Percentiles rank a stretch among this genome's conserved stretches.
These are phyloP conservation scores for Puccinia triticina DNA, from an alignment of 1,284 basidiomycete genomes.

Conservation along the genomic window DNA sequence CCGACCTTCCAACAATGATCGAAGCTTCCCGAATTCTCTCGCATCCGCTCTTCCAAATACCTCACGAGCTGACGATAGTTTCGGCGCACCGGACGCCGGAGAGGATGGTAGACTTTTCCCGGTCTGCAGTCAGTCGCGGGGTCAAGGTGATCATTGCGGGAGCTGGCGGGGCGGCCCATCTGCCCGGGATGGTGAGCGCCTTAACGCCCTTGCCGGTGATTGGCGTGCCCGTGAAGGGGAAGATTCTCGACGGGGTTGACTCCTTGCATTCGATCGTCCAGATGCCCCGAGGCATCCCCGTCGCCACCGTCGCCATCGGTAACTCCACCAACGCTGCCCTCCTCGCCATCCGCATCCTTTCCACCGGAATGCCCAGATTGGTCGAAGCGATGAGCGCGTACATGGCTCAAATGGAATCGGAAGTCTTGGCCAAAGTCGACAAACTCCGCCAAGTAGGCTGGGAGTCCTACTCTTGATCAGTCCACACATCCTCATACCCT, in stretches of 20 bases:
- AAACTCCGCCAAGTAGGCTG: conserved; percentile 78
- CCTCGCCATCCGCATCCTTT: conserved; percentile 85
- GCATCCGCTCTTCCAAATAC: conserved; percentile 72
- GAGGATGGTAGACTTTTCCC: conserved; percentile 80
- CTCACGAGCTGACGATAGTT: conserved; percentile 93
- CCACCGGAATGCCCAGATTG: conserved; percentile 72
- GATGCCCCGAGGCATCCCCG: conserved; percentile 97
- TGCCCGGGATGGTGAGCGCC: conserved; percentile 97
- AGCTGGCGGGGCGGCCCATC: conserved; percentile 93
- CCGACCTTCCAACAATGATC: conserved; percentile 91
- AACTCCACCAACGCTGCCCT: conserved; percentile 92
- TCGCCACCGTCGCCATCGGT: conserved; percentile 96
- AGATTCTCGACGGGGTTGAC: conserved; percentile 90
- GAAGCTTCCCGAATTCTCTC: conserved; percentile 79
- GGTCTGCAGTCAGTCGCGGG: conserved; percentile 75
- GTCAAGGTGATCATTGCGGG: conserved; percentile 83
- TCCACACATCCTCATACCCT: too few relatives aligned
- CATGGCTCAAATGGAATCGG: conserved; percentile 73
- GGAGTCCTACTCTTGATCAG: conserved; percentile 75
- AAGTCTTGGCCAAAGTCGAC: conserved; percentile 82
- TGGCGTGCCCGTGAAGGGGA: conserved; percentile 95
- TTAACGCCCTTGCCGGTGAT: conserved; percentile 91
- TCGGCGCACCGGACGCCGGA: conserved; percentile 94
- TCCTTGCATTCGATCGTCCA: conserved; percentile 96
- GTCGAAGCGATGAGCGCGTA: conserved; percentile 75